Evolutionary conservation across 345 rosid species (phyloP).

Genomic region (Gossypioides kirkii): DNA sequence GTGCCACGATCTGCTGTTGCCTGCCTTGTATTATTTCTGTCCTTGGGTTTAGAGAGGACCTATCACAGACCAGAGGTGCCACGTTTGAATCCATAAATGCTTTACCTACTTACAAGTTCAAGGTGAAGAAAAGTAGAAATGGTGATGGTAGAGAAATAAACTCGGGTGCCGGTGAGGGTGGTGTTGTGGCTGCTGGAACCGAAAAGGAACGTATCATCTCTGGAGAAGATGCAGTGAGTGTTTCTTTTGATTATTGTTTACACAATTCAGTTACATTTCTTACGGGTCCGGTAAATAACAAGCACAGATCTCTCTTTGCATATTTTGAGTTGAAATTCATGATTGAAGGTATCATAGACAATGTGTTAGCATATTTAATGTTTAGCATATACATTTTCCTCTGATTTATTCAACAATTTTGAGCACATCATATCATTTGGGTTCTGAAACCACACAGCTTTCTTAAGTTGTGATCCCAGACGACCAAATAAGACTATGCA

Average conservation of each 20-base stretch:
- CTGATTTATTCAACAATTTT: background rate
- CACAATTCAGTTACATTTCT: background rate
- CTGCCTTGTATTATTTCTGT: conserved; percentile 88
- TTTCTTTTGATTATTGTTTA: conserved; percentile 3
- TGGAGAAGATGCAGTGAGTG: conserved; percentile 90
- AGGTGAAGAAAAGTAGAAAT: conserved; percentile 59
- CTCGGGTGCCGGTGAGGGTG: conserved; percentile 60
- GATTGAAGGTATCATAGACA: background rate
- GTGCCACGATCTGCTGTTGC: conserved; percentile 97
- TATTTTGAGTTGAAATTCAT: background rate
- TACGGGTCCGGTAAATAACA: background rate
- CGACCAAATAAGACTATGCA: background rate
- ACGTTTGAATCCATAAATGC: conserved; percentile 81
- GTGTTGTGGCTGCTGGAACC: conserved; percentile 92
- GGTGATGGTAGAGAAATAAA: conserved; percentile 40
- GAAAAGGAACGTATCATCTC: conserved; percentile 72
- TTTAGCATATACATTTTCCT: background rate
- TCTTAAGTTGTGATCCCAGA: background rate
- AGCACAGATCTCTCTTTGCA: background rate
- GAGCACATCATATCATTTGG: conserved; percentile 9
- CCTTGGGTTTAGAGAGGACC: conserved; percentile 90
- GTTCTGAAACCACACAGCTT: background rate
- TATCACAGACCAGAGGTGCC: conserved; percentile 84
- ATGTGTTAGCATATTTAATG: background rate
- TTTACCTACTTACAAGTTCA: conserved; percentile 85